phyloP scores from a whole-genome alignment of 345 rosid species.

The Nephelium lappaceum region DNA sequence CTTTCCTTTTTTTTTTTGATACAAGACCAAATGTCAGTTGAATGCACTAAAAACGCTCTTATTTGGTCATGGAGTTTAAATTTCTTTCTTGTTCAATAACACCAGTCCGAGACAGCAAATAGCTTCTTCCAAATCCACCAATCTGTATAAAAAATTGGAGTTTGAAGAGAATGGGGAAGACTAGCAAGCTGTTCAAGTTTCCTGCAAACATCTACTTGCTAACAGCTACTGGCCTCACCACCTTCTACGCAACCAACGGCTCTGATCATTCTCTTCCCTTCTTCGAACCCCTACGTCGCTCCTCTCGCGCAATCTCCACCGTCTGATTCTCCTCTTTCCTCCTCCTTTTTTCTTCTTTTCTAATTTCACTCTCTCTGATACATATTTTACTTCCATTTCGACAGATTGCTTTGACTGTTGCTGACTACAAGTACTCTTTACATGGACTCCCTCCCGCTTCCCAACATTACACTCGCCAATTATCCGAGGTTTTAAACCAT shows the following conservation, averaged over 20 bases:
- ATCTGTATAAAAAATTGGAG: no score
- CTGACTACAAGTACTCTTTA: slow-evolving; percentile 72
- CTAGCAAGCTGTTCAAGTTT: slow-evolving; percentile 35
- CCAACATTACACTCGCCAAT: slow-evolving; percentile 49
- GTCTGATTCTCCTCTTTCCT: slow-evolving; percentile 31
- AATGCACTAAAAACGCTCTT: no score
- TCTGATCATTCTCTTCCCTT: slow-evolving; percentile 22
- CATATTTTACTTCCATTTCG: neutral
- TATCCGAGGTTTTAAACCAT: slow-evolving; percentile 72
- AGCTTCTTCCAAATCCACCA: no score
- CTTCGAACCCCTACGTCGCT: slow-evolving; percentile 51
- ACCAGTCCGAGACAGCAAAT: no score
- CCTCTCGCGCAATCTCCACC: slow-evolving; percentile 61
- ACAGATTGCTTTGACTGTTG: slow-evolving; percentile 64
- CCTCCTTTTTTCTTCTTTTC: no score
- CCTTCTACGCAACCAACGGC: slow-evolving; percentile 33
- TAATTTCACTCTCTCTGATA: neutral
- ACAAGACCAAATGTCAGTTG: no score
- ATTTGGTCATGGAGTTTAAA: no score
- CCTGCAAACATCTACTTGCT: slow-evolving; percentile 34
- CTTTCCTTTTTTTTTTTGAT: no score
- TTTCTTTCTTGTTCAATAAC: no score
- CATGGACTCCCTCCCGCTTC: slow-evolving; percentile 42
- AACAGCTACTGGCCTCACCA: slow-evolving; percentile 49
- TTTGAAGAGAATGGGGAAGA: neutral